These are phyloP conservation scores for Plasmodium vinckei DNA, from an alignment of 169 alveolate genomes.

Conservation along the genomic window DNA sequence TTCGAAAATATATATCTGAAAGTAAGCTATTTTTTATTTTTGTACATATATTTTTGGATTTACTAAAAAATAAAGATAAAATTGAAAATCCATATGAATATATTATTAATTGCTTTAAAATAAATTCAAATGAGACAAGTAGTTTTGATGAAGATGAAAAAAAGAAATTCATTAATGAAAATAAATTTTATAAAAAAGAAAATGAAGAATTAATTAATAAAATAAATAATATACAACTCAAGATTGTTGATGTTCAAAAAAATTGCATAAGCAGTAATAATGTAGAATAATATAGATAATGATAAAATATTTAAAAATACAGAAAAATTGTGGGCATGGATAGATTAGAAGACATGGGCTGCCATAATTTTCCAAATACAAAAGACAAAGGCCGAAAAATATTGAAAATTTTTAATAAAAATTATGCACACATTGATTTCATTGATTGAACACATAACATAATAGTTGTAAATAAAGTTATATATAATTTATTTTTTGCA, in stretches of 20 bases:
- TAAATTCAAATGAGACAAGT: neutral
- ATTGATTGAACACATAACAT: conserved; percentile 53
- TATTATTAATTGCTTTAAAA: conserved; percentile 29
- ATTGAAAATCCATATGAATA: conserved; percentile 52
- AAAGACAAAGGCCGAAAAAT: no score
- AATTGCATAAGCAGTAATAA: conserved; percentile 1
- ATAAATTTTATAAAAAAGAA: conserved; percentile 30
- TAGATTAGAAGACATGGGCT: no score
- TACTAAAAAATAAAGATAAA: conserved; percentile 40
- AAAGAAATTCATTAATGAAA: conserved; percentile 35
- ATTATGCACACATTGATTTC: neutral
- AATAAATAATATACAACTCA: conserved; percentile 52
- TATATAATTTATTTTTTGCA: conserved; percentile 59
- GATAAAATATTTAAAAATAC: no score
- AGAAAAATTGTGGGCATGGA: no score
- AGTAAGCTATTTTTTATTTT: conserved; percentile 27
- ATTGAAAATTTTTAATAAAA: no score
- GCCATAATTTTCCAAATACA: no score
- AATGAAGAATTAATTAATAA: conserved; percentile 36
- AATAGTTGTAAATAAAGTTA: conserved; percentile 53
- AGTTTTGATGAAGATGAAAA: conserved; percentile 1
- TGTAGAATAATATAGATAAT: neutral
- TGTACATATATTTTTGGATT: conserved; percentile 27
- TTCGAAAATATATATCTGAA: conserved; percentile 44
- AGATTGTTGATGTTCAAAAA: conserved; percentile 29